Conservation (phyloP, 169 alveolate species). For the Plasmodium gonderi region DNA sequence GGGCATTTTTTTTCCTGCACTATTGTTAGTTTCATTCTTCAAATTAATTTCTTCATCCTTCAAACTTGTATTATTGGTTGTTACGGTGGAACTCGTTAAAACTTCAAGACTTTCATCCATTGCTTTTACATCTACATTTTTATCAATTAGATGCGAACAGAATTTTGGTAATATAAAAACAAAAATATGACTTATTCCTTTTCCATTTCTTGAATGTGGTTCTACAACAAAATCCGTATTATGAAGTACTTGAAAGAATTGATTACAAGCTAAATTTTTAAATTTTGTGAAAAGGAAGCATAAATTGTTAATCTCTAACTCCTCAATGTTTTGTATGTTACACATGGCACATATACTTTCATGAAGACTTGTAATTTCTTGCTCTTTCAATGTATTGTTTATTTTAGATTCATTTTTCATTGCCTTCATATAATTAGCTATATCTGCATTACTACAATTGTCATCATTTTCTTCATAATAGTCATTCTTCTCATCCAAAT, state of each 20-base stretch:
- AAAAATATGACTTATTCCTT: slow-evolving; percentile 57
- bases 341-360: slow-evolving; percentile 58
- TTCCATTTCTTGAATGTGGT: slow-evolving; percentile 63
- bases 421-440: slow-evolving; percentile 28
- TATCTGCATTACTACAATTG: background rate
- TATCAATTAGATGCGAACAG: slow-evolving; percentile 36
- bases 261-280: slow-evolving; percentile 56
- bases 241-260: slow-evolving; percentile 41
- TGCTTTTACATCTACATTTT: background rate
- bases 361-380: slow-evolving; percentile 19
- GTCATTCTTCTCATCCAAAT: slow-evolving; percentile 30
- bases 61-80: slow-evolving; percentile 16
- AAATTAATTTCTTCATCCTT: slow-evolving; percentile 44
- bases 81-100: slow-evolving; percentile 23
- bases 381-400: slow-evolving; percentile 6
- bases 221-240: slow-evolving; percentile 41
- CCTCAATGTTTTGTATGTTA: slow-evolving; percentile 27
- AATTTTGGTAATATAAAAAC: slow-evolving; percentile 31
- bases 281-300: slow-evolving; percentile 36
- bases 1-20: background rate
- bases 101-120: slow-evolving; percentile 5
- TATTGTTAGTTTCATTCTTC: background rate
- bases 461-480: background rate
- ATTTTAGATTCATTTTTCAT: slow-evolving; percentile 26
- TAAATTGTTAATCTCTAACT: slow-evolving; percentile 20